These are phyloP conservation scores for Immersiporthe knoxdaviesiana DNA, from an alignment of 2,329 filamentous ascomycete genomes.

Conservation along the genomic window DNA sequence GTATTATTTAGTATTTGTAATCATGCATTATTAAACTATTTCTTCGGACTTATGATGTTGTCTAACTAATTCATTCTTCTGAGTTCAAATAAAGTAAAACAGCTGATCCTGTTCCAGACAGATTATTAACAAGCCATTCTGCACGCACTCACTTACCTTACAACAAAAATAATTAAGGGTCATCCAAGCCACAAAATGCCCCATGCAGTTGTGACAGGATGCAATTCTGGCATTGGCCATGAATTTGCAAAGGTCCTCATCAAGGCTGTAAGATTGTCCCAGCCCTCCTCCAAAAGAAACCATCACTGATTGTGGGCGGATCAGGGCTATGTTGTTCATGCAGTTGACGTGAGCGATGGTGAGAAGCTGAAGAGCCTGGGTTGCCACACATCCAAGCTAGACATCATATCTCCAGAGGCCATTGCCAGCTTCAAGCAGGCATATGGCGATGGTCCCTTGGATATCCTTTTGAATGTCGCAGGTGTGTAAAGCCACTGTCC, in stretches of 20 bases:
- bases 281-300: neutral
- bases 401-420: constrained; percentile 26
- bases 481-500: neutral
- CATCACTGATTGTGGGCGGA: neutral
- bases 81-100: neutral
- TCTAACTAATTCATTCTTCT: neutral
- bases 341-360: constrained; percentile 30
- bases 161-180: neutral
- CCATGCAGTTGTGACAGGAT: constrained; percentile 45
- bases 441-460: constrained; percentile 23
- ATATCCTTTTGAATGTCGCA: constrained; percentile 29
- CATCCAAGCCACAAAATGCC: constrained; percentile 35
- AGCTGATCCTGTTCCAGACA: neutral
- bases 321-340: constrained; percentile 31
- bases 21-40: neutral
- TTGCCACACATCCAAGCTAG: constrained; percentile 27
- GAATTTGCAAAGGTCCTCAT: constrained; percentile 37
- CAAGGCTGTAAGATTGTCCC: constrained; percentile 29
- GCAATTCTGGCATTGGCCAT: constrained; percentile 46
- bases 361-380: constrained; percentile 26
- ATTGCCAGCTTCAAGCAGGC: constrained; percentile 23
- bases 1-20: neutral
- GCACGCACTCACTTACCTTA: neutral
- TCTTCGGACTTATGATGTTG: neutral
- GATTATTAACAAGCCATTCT: neutral